These are phyloP conservation scores for Pittosporum tobira DNA, from an alignment of 129 eudicot genomes.

Conservation along the genomic window DNA sequence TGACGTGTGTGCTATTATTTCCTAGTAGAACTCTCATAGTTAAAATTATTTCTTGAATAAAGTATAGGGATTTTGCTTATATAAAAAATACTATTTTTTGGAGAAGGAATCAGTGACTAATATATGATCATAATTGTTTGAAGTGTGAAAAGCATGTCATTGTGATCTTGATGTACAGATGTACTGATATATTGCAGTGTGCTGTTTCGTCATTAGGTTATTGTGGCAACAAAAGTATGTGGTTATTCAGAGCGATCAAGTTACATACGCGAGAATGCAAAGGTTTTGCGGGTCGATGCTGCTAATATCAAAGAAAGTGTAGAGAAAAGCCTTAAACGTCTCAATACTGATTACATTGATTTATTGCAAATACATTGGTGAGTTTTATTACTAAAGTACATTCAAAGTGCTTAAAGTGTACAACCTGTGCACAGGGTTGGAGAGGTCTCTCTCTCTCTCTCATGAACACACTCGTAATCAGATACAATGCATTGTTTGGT, in stretches of 20 bases:
- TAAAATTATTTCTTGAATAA: not conserved
- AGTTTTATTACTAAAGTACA: conserved; percentile 3
- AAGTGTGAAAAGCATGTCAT: not conserved
- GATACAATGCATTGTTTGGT: not conserved
- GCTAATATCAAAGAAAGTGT: conserved; percentile 89
- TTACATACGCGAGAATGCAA: conserved; percentile 64
- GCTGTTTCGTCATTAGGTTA: conserved; percentile 32
- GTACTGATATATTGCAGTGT: conserved; percentile 12
- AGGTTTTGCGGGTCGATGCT: conserved; percentile 78
- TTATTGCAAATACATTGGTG: conserved; percentile 95
- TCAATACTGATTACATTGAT: conserved; percentile 85
- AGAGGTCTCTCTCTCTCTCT: conserved; percentile 7
- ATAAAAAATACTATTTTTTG: not conserved
- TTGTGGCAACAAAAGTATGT: conserved; percentile 83
- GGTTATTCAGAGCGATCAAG: conserved; percentile 73
- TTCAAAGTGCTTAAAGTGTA: conserved; percentile 2
- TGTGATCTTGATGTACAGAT: conserved; percentile 3
- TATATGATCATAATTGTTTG: not conserved
- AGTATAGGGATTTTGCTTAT: too few species aligned
- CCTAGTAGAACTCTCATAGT: not conserved
- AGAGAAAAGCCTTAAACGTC: conserved; percentile 87
- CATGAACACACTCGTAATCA: not conserved
- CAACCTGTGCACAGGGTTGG: too few species aligned
- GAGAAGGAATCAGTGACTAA: not conserved
- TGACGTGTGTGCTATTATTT: not conserved